These are phyloP conservation scores for Xylariaceae sp. DNA, from an alignment of 2,329 filamentous ascomycete genomes.

Conservation along the genomic window DNA sequence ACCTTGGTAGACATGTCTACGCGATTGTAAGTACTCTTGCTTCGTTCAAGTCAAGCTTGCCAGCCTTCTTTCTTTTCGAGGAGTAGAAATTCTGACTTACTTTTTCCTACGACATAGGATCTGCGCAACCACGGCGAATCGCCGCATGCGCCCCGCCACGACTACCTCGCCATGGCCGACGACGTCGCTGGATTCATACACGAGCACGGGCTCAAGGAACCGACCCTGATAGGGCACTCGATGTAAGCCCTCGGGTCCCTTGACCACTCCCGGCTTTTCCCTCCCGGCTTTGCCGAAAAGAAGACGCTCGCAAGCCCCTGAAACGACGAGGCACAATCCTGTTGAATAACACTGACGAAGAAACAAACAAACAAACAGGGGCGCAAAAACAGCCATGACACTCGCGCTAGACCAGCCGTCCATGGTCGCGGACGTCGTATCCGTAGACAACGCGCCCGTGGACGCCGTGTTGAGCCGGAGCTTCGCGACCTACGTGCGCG, in stretches of 20 bases:
- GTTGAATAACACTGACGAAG: neutral
- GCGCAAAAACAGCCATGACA: constrained; percentile 88
- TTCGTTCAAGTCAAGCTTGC: too few relatives aligned
- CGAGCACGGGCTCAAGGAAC: constrained; percentile 61
- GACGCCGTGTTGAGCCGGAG: constrained; percentile 68
- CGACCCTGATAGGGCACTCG: constrained; percentile 84
- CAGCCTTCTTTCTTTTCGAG: constrained; percentile 2
- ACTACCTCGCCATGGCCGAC: constrained; percentile 75
- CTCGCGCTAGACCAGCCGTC: constrained; percentile 68
- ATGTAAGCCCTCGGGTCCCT: constrained; percentile 60
- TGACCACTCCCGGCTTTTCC: neutral
- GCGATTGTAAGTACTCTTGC: constrained; percentile 60
- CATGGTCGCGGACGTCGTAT: constrained; percentile 64
- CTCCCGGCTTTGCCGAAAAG: too few relatives aligned
- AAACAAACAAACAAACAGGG: constrained; percentile 32
- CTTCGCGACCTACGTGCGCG: constrained; percentile 75
- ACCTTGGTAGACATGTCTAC: constrained; percentile 75
- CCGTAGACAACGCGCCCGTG: constrained; percentile 89
- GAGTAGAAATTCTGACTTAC: too few relatives aligned
- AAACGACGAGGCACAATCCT: too few relatives aligned
- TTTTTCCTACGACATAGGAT: constrained; percentile 50
- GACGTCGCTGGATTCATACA: constrained; percentile 77
- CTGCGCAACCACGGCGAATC: constrained; percentile 91
- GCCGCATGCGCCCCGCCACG: constrained; percentile 68
- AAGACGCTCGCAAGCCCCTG: too few relatives aligned